These are phyloP conservation scores for Aspergillus mulundensis DNA, from an alignment of 495 filamentous ascomycete genomes.

Conservation along the genomic window DNA sequence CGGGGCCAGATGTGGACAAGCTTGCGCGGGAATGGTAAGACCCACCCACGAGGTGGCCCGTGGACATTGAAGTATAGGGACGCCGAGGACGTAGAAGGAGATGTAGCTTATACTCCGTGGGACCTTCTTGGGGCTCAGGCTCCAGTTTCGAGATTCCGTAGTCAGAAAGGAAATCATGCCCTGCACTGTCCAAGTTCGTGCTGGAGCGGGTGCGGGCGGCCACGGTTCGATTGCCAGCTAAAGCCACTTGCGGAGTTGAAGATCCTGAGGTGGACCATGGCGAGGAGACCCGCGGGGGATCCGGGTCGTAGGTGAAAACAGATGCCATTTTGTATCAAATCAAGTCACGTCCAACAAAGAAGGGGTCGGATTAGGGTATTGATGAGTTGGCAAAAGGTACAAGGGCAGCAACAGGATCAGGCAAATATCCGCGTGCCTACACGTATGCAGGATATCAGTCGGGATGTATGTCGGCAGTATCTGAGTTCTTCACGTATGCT, in stretches of 20 bases:
- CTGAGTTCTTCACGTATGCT: conserved; percentile 8
- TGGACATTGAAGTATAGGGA: conserved; percentile 61
- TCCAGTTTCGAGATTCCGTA: conserved; percentile 73
- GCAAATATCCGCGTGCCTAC: not conserved
- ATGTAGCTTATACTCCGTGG: conserved; percentile 95
- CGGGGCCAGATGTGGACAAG: conserved; percentile 20
- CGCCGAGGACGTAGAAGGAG: conserved; percentile 77
- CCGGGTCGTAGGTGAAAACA: conserved; percentile 90
- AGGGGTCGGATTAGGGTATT: not conserved
- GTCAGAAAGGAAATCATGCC: conserved; percentile 55
- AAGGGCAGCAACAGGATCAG: not conserved
- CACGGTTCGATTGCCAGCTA: conserved; percentile 18
- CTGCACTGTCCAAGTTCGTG: conserved; percentile 26
- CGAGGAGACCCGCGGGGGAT: conserved; percentile 81
- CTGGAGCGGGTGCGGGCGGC: conserved; percentile 26
- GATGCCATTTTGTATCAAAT: conserved; percentile 64
- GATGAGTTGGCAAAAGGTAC: not conserved
- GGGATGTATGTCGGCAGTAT: conserved; percentile 3
- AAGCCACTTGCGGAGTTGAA: conserved; percentile 33
- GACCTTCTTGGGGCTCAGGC: conserved; percentile 89
- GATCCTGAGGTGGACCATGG: conserved; percentile 69
- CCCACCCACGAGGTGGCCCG: conserved; percentile 54
- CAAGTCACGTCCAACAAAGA: not conserved
- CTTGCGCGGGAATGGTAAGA: conserved; percentile 53
- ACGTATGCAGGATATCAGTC: conserved; percentile 8